These are phyloP conservation scores for Panaeolus papilionaceus DNA, from an alignment of 768 basidiomycete genomes.

Conservation along the genomic window DNA sequence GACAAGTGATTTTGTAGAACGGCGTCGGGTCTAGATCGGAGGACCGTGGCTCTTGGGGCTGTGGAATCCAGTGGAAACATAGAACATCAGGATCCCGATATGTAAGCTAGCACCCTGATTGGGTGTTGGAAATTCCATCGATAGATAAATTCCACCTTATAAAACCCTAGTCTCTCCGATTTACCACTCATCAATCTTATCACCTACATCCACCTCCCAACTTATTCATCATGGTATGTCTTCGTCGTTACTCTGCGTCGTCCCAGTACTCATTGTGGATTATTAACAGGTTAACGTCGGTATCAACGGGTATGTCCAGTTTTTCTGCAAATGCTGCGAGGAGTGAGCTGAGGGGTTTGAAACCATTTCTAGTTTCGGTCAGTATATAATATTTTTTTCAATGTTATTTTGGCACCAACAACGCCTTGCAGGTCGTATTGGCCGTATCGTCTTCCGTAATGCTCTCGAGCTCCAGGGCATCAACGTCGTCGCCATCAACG, in stretches of 20 bases:
- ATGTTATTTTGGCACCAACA: conserved; percentile 2
- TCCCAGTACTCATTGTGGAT: conserved; percentile 1
- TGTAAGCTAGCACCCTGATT: conserved; percentile 9
- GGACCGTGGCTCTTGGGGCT: conserved; percentile 17
- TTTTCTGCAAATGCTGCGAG: conserved; percentile 3
- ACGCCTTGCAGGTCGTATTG: conserved; percentile 84
- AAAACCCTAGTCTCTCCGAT: conserved; percentile 15
- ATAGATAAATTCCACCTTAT: conserved; percentile 27
- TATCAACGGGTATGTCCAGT: conserved; percentile 83
- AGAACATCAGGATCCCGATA: conserved; percentile 13
- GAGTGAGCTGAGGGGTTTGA: conserved; percentile 19
- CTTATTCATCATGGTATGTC: conserved; percentile 31
- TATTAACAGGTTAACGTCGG: conserved; percentile 78
- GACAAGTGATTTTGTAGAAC: conserved; percentile 12
- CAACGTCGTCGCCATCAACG: conserved; percentile 94
- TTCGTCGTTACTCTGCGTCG: neutral
- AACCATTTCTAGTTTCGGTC: conserved; percentile 70
- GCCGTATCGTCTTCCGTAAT: conserved; percentile 97
- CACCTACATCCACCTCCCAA: conserved; percentile 2
- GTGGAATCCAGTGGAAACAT: conserved; percentile 16
- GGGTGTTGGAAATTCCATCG: conserved; percentile 24
- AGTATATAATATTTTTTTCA: conserved; percentile 32
- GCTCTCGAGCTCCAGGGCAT: conserved; percentile 78
- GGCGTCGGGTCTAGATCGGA: conserved; percentile 26
- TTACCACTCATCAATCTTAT: conserved; percentile 6